These are phyloP conservation scores for Candida glaebosa DNA, from an alignment of 805 yeast genomes.

Conservation along the genomic window DNA sequence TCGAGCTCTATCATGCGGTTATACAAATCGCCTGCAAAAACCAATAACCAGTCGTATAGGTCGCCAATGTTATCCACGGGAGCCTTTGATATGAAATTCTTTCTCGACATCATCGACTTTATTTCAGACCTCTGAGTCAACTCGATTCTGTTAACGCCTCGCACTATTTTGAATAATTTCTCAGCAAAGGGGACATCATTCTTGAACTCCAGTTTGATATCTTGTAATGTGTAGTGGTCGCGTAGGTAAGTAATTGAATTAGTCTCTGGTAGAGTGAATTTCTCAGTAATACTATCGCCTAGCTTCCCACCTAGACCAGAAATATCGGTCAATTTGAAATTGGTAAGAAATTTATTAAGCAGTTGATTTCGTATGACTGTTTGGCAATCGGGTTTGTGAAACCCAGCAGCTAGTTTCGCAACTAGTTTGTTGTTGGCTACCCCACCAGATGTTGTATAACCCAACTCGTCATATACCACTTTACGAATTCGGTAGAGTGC, in stretches of 20 bases:
- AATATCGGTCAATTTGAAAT: constrained; percentile 67
- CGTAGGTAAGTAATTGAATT: constrained; percentile 49
- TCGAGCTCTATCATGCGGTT: constrained; percentile 70
- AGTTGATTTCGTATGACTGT: constrained; percentile 59
- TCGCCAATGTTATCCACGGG: constrained; percentile 52
- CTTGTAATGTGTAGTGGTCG: constrained; percentile 38
- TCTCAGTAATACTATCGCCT: constrained; percentile 58
- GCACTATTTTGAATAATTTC: constrained; percentile 55
- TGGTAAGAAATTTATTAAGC: constrained; percentile 50
- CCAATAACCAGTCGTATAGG: constrained; percentile 73
- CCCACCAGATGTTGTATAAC: constrained; percentile 90
- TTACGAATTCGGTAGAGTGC: constrained; percentile 53
- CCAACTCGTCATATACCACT: constrained; percentile 50
- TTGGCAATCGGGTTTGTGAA: constrained; percentile 81
- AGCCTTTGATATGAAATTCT: constrained; percentile 63
- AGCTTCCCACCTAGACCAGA: constrained; percentile 91
- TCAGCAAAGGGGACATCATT: constrained; percentile 50
- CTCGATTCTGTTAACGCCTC: constrained; percentile 59
- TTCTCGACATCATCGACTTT: constrained; percentile 86
- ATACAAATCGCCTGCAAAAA: constrained; percentile 75
- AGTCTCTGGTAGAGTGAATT: constrained; percentile 47
- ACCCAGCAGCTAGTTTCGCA: constrained; percentile 86
- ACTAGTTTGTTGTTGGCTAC: constrained; percentile 70
- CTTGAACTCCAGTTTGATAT: constrained; percentile 17
- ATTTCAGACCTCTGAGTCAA: constrained; percentile 57